phyloP scores from a whole-genome alignment of 306 rosid genomes.

The Rubus parviflorus region DNA sequence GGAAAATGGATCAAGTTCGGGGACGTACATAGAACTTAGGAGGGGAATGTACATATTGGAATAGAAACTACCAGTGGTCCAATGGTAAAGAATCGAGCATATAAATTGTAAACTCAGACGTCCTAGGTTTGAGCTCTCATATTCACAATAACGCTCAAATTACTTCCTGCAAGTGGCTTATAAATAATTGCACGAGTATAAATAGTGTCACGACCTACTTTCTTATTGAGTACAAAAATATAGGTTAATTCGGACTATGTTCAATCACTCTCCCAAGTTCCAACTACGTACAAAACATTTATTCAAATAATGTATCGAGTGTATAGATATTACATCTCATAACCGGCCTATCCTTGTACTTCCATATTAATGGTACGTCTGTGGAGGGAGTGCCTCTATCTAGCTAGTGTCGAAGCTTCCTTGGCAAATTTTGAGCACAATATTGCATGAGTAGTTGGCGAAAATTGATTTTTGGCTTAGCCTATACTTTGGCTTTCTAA shows the following conservation, averaged over 20 bases:
- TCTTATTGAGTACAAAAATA: neutral
- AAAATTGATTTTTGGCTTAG: neutral
- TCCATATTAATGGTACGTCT: neutral
- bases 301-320: neutral
- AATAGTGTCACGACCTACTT: neutral
- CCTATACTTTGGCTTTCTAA: too few species aligned
- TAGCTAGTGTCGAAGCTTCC: neutral
- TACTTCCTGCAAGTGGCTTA: too few species aligned
- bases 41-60: neutral
- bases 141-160: too few species aligned
- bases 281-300: neutral
- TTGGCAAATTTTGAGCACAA: neutral
- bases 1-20: too few species aligned
- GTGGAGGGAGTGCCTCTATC: neutral
- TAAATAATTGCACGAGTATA: neutral
- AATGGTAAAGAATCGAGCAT: neutral
- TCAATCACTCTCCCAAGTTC: neutral
- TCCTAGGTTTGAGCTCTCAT: too few species aligned
- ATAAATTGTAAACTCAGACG: neutral
- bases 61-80: neutral
- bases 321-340: neutral
- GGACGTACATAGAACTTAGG: too few species aligned
- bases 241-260: neutral
- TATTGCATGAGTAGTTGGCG: neutral
- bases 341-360: neutral